A percentile compares a stretch with the other conserved stretches of the same genome.
Evolutionary conservation across 495 filamentous ascomycete genomes (phyloP).

Genomic region (Penicillium lagena): DNA sequence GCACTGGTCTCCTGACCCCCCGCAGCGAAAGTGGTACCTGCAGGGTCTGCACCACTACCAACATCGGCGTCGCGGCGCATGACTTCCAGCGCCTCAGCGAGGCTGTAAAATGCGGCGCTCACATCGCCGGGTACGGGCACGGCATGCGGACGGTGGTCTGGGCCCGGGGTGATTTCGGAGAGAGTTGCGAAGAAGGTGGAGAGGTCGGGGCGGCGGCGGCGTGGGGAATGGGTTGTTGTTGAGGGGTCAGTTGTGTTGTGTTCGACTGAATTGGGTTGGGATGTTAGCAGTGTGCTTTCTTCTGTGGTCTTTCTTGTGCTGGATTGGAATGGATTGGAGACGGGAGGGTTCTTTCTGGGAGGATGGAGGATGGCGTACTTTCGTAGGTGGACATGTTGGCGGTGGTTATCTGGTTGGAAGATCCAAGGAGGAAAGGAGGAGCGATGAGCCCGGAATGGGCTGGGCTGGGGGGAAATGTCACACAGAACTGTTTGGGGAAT

Average conservation of each 20-base stretch:
- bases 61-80: constrained; percentile 32
- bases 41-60: no score
- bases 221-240: constrained; percentile 19
- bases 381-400: constrained; percentile 51
- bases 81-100: constrained; percentile 51
- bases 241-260: constrained; percentile 58
- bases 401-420: background rate
- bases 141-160: constrained; percentile 47
- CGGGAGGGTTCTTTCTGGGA: background rate
- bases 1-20: constrained; percentile 7
- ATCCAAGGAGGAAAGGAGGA: constrained; percentile 1
- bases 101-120: constrained; percentile 53
- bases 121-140: constrained; percentile 68
- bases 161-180: constrained; percentile 50
- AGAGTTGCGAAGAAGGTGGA: constrained; percentile 81
- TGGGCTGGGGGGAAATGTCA: constrained; percentile 2
- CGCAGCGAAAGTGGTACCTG: constrained; percentile 1
- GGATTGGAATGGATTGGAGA: background rate
- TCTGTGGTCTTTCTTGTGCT: background rate
- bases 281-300: background rate
- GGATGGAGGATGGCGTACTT: constrained; percentile 25
- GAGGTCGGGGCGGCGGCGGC: constrained; percentile 69
- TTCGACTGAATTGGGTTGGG: constrained; percentile 55
- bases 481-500: background rate
- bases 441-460: constrained; percentile 10